Evolutionary conservation across 805 yeast species (phyloP).

Genomic region (Metschnikowia rubicola): DNA sequence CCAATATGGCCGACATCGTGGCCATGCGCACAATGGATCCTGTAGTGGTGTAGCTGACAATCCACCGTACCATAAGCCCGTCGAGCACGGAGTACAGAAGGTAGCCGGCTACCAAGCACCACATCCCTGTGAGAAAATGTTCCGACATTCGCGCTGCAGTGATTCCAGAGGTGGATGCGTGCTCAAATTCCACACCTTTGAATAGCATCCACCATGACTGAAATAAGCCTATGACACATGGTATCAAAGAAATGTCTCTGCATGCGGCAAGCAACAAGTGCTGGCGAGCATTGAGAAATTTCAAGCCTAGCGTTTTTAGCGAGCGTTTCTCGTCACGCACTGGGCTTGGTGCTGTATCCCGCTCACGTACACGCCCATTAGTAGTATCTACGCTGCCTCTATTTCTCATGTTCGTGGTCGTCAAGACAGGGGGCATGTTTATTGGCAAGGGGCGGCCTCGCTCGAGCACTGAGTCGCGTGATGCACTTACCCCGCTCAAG

Average conservation of each 20-base stretch:
- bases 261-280: constrained; percentile 75
- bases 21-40: constrained; percentile 88
- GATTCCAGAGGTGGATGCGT: constrained; percentile 20
- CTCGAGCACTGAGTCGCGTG: background rate
- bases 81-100: constrained; percentile 80
- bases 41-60: constrained; percentile 79
- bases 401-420: constrained; percentile 12
- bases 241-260: constrained; percentile 70
- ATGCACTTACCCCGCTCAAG: background rate
- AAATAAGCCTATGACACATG: constrained; percentile 55
- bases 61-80: constrained; percentile 90
- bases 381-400: background rate
- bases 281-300: constrained; percentile 69
- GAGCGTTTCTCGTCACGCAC: constrained; percentile 20
- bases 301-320: constrained; percentile 60
- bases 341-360: constrained; percentile 14
- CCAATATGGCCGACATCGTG: constrained; percentile 72
- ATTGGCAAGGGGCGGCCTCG: constrained; percentile 2
- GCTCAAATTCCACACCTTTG: constrained; percentile 19
- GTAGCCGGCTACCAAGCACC: constrained; percentile 89
- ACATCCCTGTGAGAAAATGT: constrained; percentile 76
- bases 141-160: constrained; percentile 72
- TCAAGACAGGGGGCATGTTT: constrained; percentile 10
- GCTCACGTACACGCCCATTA: constrained; percentile 3
- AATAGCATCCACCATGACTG: constrained; percentile 42